Conservation (phyloP, 495 filamentous ascomycete species). For the Pyrenopolyporus hunteri region DNA sequence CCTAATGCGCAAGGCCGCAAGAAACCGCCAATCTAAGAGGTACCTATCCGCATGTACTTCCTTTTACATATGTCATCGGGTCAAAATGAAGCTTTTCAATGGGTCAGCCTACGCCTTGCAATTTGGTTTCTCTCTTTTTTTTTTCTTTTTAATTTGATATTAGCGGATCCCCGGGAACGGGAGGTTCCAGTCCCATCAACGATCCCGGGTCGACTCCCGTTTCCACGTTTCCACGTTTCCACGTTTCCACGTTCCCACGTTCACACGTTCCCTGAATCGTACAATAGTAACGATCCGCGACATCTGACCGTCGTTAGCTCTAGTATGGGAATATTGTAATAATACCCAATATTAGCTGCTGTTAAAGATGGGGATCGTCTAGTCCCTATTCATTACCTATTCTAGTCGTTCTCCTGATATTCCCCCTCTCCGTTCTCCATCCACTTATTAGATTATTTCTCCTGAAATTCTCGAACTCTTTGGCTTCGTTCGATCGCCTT, state of each 20-base stretch:
- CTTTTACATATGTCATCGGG: not conserved
- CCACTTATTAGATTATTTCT: too few relatives aligned
- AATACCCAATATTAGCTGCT: not conserved
- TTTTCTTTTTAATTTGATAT: too few relatives aligned
- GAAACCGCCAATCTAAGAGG: not conserved
- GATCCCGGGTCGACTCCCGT: not conserved
- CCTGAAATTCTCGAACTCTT: too few relatives aligned
- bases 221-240: too few relatives aligned
- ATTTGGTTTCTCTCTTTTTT: constrained; percentile 1
- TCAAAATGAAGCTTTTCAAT: too few relatives aligned
- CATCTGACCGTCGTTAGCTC: constrained; percentile 19
- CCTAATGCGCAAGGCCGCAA: constrained; percentile 3
- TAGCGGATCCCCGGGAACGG: not conserved
- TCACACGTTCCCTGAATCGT: not conserved
- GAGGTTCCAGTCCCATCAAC: not conserved
- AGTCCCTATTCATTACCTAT: constrained; percentile 21
- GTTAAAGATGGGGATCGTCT: constrained; percentile 44
- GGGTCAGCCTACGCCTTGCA: too few relatives aligned
- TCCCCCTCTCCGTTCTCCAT: not conserved
- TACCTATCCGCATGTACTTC: too few relatives aligned
- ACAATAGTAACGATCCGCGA: not conserved
- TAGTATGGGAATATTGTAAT: not conserved
- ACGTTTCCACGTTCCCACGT: too few relatives aligned
- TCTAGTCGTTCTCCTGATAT: too few relatives aligned
- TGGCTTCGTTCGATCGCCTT: too few relatives aligned